Evolutionary conservation across 1,139 yeast species (phyloP).

Genomic region (Hemisphaericaspora xylofermentans): DNA sequence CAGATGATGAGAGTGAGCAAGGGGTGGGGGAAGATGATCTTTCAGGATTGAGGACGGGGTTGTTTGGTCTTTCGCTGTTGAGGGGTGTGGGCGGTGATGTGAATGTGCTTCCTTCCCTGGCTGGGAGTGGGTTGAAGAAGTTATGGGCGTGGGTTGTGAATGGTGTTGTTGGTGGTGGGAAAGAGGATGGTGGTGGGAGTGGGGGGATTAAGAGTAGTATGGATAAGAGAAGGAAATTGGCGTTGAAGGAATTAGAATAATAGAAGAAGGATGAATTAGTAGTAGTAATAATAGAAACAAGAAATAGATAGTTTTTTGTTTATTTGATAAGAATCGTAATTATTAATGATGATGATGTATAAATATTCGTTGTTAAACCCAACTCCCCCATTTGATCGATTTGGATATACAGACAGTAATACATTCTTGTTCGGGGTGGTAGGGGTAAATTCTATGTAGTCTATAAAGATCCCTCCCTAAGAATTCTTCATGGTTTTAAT

Average conservation of each 20-base stretch:
- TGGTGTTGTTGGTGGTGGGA: conserved; percentile 4
- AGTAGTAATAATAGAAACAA: no score
- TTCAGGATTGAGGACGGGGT: conserved; percentile 31
- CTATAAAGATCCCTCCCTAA: background rate
- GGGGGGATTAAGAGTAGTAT: conserved; percentile 25
- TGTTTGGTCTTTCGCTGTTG: conserved; percentile 43
- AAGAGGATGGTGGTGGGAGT: background rate
- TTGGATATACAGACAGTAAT: no score
- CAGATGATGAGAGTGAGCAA: conserved; percentile 22
- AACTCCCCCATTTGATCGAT: no score
- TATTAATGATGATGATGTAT: no score
- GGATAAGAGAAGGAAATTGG: conserved; percentile 45
- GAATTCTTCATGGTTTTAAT: conserved; percentile 20
- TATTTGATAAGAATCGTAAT: no score
- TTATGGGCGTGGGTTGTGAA: conserved; percentile 30
- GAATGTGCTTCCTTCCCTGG: conserved; percentile 25
- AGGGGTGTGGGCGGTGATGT: conserved; percentile 38
- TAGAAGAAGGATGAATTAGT: no score
- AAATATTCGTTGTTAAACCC: no score
- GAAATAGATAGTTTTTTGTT: no score
- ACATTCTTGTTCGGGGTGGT: no score
- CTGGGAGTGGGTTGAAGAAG: conserved; percentile 21
- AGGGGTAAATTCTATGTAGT: no score
- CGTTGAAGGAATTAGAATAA: conserved; percentile 41
- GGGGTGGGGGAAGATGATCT: conserved; percentile 26